Evolutionary conservation across 768 basidiomycete genomes (phyloP), one percentile per base, ranked within the genome.

Genomic region (Kwoniella newhampshirensis): DNA sequence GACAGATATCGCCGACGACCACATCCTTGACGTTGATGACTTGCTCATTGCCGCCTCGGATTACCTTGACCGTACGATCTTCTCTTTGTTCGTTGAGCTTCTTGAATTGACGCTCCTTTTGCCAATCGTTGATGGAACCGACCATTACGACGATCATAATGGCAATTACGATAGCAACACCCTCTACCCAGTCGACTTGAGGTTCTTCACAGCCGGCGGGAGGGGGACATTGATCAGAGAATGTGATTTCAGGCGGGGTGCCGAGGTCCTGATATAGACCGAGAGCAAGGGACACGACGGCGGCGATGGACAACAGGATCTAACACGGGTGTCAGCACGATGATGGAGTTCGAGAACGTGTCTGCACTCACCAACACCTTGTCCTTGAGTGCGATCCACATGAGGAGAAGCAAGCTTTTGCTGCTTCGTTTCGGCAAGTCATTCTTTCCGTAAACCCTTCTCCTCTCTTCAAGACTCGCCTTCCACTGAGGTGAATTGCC

Each of bases 111-210:
- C 86, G 86, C 76, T 99, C 96, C 77, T 98, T 98, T 77, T 97
- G 92, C 87, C 89, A 99, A 77, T 99, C 96, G 70, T 97, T 98
- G 41, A 97, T 64, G 12, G 92, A 91, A 27, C 94, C 94, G 54
- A 99, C 94, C 40, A 91, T 67, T 55, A 79, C 81, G 74, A 82
- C 80, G 59, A 82, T 80, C 46, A 78, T 51, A 61, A 82, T 79
- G 26, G 81, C 81, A 59, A 80, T 71, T 40, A 80, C 75, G 71
- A 82, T 82, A 48, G 80, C 80, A 15, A 79, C 80, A 59, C 81
- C 94, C 79, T 98, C 94, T 0, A 99, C 92, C 94, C 94, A 97
- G 68, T 97, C 92, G 15, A 98, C 90, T 17, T 85, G 85, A 1
- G 92, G 86, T 41, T 87, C 81, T 7, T 61, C 60, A 57, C 79